A percentile compares a stretch with the other conserved stretches of the same genome.
These are phyloP conservation scores for Triticum timopheevii DNA, from an alignment of 176 grass and related monocot species.

Conservation along the genomic window DNA sequence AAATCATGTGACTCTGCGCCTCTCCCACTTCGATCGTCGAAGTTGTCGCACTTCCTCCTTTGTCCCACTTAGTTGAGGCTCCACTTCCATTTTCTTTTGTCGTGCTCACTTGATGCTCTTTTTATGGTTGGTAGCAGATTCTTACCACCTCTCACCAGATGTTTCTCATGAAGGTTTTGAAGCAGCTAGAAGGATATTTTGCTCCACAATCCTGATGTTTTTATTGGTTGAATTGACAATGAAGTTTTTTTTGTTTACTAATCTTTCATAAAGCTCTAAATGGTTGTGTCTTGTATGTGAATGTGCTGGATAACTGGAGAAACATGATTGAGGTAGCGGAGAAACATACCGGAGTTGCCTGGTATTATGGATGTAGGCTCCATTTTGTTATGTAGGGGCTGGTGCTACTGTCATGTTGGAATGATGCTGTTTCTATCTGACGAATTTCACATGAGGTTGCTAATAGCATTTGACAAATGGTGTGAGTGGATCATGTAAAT, in stretches of 20 bases:
- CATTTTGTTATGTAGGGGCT: too few species aligned
- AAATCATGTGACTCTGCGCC: too few species aligned
- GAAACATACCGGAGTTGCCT: background rate
- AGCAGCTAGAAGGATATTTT: slow-evolving; percentile 65
- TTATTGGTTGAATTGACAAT: slow-evolving; percentile 45
- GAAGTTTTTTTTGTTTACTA: background rate
- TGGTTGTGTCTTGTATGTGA: slow-evolving; percentile 33
- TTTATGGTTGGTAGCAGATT: too few species aligned
- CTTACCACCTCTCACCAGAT: background rate
- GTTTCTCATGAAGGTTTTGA: slow-evolving; percentile 50
- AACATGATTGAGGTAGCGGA: slow-evolving; percentile 56
- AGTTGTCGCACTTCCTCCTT: too few species aligned
- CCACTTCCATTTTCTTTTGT: too few species aligned
- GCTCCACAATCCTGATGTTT: slow-evolving; percentile 44
- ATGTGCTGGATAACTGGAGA: slow-evolving; percentile 88
- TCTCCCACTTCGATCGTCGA: too few species aligned
- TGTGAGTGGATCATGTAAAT: slow-evolving; percentile 58
- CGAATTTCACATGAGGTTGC: background rate
- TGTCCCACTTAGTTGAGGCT: too few species aligned
- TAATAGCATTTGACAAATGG: slow-evolving; percentile 27
- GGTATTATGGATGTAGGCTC: too few species aligned
- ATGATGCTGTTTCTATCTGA: too few species aligned
- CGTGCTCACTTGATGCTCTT: too few species aligned
- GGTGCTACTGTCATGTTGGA: too few species aligned
- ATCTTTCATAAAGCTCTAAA: background rate